These are phyloP conservation scores for Penicillium sp. DNA, from an alignment of 2,329 filamentous ascomycete species.

Conservation along the genomic window DNA sequence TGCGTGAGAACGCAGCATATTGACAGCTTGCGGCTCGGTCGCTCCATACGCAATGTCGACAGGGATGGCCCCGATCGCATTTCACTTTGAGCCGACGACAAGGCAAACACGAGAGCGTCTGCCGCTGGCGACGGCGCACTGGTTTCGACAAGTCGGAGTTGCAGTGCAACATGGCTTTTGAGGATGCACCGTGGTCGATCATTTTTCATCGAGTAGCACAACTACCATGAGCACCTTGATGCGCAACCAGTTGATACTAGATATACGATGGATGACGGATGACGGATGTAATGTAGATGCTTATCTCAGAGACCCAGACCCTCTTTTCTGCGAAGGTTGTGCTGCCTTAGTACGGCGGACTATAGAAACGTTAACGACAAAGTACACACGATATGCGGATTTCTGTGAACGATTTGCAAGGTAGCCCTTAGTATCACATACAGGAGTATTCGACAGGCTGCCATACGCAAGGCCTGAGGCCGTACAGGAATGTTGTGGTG, in stretches of 20 bases:
- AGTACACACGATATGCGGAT: too few relatives aligned
- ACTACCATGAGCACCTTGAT: not conserved
- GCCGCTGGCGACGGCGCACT: slow-evolving; percentile 13
- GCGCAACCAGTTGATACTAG: not conserved
- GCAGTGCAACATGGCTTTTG: slow-evolving; percentile 8
- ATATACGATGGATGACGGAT: not conserved
- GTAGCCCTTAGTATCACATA: too few relatives aligned
- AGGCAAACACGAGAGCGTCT: slow-evolving; percentile 15
- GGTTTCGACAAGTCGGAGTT: slow-evolving; percentile 5
- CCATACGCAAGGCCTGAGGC: too few relatives aligned
- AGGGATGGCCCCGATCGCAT: slow-evolving; percentile 14
- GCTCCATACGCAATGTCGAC: slow-evolving; percentile 15
- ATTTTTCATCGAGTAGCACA: not conserved
- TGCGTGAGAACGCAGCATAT: slow-evolving; percentile 9
- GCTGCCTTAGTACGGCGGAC: too few relatives aligned
- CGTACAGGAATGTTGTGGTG: too few relatives aligned
- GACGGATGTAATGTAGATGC: too few relatives aligned
- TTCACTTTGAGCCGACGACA: slow-evolving; percentile 16
- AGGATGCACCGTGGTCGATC: slow-evolving; percentile 1
- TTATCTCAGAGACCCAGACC: too few relatives aligned
- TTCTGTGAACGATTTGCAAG: too few relatives aligned
- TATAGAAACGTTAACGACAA: too few relatives aligned
- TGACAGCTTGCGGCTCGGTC: slow-evolving; percentile 13
- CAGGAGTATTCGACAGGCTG: too few relatives aligned
- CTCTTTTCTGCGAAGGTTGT: too few relatives aligned